Base-by-base conservation (phyloP, 176 grass and related monocot genomes). In the Oryza punctata region DNA sequence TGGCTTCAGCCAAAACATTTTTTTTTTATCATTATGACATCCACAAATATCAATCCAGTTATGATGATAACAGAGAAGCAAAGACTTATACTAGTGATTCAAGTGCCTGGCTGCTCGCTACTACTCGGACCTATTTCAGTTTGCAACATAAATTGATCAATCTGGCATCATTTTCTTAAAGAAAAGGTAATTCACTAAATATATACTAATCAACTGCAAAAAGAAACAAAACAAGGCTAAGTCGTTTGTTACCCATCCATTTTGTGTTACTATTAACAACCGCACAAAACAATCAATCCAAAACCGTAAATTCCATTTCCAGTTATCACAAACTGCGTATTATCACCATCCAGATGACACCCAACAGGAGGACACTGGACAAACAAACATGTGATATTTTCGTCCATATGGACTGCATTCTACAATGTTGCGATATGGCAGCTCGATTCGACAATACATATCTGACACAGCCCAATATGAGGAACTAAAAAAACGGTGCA, bases 301-400 rank as follows among this genome's bases (percentile, higher is more conserved):
- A 54, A 3, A 52, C n/a, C 40, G n/a, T 57, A 84, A 41, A 72
- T 72, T 65, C 49, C 65, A 35, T 69, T 69, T 35, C 64, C 65
- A 69, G 18, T 25, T 45, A 37, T 37, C 67, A 66, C 6, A 30
- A 66, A 16, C 26, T 30, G 25, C 3, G 14, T 81, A 81, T 57
- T 65, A 72, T 78, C 59, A 65, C 7, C 64, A 81, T 76, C 64
- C 78, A 81, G 35, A 35, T 11, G 57, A 12, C 33, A 33, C 35
- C 13, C 3, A 9, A 27, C 15, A 67, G 0, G 24, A 73, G 21
- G 2, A 19, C n/a, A 74, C 10, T 57, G n/a, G 57, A 61, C 57
- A 78, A 11, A 78, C 7, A 69, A 87, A 44, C 28, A 75, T 69
- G 32, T 70, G n/a, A 61, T 73, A 84, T 69, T 23, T 86, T 74